phyloP scores from a whole-genome alignment of 768 basidiomycete genomes.

The Hydnum rufescens region DNA sequence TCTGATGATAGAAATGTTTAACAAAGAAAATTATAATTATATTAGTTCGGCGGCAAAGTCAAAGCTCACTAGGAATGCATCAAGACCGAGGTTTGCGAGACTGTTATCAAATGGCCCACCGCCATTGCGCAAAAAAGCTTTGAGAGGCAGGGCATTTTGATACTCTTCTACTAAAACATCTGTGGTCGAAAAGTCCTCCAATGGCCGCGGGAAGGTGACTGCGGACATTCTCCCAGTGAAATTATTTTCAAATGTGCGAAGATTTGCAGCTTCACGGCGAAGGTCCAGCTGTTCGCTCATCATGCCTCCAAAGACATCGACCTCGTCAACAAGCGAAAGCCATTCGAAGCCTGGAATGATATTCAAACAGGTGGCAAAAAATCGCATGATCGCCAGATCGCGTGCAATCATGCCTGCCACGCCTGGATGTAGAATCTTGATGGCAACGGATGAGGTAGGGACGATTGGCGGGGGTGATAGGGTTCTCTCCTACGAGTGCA shows the following conservation, averaged over 20 bases:
- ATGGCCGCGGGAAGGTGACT: constrained; percentile 77
- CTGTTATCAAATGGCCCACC: constrained; percentile 81
- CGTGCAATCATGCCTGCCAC: constrained; percentile 66
- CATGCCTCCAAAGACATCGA: constrained; percentile 84
- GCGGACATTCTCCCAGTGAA: constrained; percentile 54
- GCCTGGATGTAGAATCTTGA: constrained; percentile 86
- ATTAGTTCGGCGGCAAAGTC: not conserved
- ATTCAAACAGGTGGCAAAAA: constrained; percentile 67
- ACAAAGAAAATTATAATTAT: no score
- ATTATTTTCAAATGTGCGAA: constrained; percentile 67
- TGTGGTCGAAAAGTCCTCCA: constrained; percentile 59
- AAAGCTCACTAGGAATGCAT: constrained; percentile 71
- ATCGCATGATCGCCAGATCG: constrained; percentile 86
- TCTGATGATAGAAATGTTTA: constrained; percentile 27
- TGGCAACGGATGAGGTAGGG: constrained; percentile 75
- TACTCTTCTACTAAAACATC: constrained; percentile 85
- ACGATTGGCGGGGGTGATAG: constrained; percentile 39
- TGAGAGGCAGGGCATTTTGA: constrained; percentile 78
- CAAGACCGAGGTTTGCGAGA: constrained; percentile 79
- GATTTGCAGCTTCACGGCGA: constrained; percentile 73
- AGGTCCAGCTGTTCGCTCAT: constrained; percentile 92
- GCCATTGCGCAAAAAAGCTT: constrained; percentile 70
- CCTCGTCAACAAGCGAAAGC: constrained; percentile 91
- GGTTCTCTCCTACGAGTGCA: constrained; percentile 2
- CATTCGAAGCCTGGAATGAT: constrained; percentile 85